Percentiles rank a stretch among this genome's conserved stretches.
Evolutionary conservation across 805 yeast species (phyloP).

Genomic region (Helenozyma rhizophorensis): DNA sequence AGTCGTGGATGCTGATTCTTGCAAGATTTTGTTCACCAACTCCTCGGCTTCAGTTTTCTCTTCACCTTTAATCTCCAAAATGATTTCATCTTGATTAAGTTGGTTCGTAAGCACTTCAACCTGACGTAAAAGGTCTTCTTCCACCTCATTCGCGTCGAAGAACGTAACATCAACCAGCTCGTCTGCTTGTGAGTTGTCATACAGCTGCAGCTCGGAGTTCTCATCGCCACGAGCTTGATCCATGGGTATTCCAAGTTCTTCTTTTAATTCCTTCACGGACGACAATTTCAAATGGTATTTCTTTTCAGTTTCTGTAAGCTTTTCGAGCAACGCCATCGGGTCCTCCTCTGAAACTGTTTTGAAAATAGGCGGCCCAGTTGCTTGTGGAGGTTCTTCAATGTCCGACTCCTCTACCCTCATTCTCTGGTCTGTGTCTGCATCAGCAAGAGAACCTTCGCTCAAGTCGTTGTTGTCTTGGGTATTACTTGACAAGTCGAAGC

Average conservation of each 20-base stretch:
- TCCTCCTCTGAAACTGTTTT: constrained; percentile 9
- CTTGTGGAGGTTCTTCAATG: background rate
- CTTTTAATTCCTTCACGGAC: constrained; percentile 9
- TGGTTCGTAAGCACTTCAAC: too few species aligned
- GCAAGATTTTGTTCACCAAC: too few species aligned
- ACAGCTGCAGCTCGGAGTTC: too few species aligned
- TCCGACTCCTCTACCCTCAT: too few species aligned
- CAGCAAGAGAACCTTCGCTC: constrained; percentile 3
- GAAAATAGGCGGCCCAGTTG: constrained; percentile 6
- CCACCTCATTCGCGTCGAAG: background rate
- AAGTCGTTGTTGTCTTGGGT: too few species aligned
- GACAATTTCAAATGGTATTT: constrained; percentile 12
- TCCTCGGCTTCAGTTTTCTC: too few species aligned
- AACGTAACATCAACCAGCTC: background rate
- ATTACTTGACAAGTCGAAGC: too few species aligned
- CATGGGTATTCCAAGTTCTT: constrained; percentile 7
- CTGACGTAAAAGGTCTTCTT: background rate
- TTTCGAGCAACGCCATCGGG: constrained; percentile 7
- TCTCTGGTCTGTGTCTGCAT: constrained; percentile 3
- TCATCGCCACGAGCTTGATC: constrained; percentile 1
- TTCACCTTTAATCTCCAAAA: too few species aligned
- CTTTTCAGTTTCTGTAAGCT: constrained; percentile 10
- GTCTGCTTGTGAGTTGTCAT: background rate
- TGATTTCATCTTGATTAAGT: too few species aligned
- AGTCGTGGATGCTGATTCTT: too few species aligned